These are phyloP conservation scores for Ogataea ganodermae DNA, from an alignment of 805 yeast species.

Conservation along the genomic window DNA sequence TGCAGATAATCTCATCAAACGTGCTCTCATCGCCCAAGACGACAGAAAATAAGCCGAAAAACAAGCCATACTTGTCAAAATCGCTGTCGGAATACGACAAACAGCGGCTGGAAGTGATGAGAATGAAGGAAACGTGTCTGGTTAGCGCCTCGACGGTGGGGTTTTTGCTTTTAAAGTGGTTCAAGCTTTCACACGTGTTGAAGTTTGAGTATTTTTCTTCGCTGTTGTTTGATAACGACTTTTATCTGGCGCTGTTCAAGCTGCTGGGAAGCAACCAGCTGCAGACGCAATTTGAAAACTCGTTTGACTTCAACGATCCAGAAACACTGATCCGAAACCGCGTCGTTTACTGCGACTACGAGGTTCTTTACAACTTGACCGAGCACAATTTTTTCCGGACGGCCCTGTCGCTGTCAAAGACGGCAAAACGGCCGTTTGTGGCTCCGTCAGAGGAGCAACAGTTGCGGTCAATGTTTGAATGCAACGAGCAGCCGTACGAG, in stretches of 20 bases:
- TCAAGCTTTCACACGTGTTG: conserved; percentile 71
- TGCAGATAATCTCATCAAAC: conserved; percentile 63
- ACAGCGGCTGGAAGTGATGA: conserved; percentile 53
- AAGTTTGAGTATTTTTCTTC: conserved; percentile 76
- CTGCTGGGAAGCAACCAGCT: conserved; percentile 34
- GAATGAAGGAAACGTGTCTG: conserved; percentile 63
- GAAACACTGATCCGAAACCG: conserved; percentile 31
- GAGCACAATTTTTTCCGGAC: conserved; percentile 32
- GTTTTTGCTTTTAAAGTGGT: conserved; percentile 66
- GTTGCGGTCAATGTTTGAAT: conserved; percentile 22
- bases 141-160: conserved; percentile 61
- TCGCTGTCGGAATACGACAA: conserved; percentile 27
- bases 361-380: conserved; percentile 25
- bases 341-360: conserved; percentile 36
- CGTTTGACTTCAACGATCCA: conserved; percentile 31
- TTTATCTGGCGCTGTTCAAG: conserved; percentile 40
- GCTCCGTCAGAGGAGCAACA: conserved; percentile 16
- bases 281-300: conserved; percentile 27
- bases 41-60: conserved; percentile 14
- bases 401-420: conserved; percentile 21
- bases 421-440: conserved; percentile 10
- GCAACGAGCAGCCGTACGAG: conserved; percentile 13
- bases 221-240: conserved; percentile 73
- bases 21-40: conserved; percentile 31
- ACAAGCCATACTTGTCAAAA: conserved; percentile 24